Evolutionary conservation across 2,329 filamentous ascomycete genomes (phyloP).

Genomic region (Thielaviopsis euricoi): DNA sequence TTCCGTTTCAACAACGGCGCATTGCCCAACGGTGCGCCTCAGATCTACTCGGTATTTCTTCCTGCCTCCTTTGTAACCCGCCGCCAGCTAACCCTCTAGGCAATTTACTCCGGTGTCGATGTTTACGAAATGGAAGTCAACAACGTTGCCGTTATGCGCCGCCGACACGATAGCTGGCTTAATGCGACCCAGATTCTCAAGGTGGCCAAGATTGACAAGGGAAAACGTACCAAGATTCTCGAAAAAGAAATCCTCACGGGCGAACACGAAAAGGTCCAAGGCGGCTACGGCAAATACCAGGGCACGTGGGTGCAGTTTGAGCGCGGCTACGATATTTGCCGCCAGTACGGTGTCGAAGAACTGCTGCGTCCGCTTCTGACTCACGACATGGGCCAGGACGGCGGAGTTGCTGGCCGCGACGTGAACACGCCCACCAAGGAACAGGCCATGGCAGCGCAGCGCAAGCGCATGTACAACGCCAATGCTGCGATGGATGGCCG

Average conservation of each 20-base stretch:
- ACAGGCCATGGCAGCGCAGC: conserved; percentile 89
- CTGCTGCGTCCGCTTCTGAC: conserved; percentile 57
- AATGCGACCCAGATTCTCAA: conserved; percentile 98
- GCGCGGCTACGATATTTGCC: conserved; percentile 80
- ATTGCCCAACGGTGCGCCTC: conserved; percentile 26
- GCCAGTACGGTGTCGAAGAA: conserved; percentile 63
- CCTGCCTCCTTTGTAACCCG: conserved; percentile 19
- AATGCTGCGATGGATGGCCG: conserved; percentile 48
- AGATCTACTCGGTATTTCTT: conserved; percentile 43
- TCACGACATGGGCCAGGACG: conserved; percentile 66
- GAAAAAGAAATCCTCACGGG: conserved; percentile 96
- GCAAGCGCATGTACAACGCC: conserved; percentile 77
- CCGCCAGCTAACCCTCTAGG: conserved; percentile 24
- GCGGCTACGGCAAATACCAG: conserved; percentile 97
- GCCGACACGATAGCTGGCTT: conserved; percentile 85
- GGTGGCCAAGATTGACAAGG: conserved; percentile 92
- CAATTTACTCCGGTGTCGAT: conserved; percentile 85
- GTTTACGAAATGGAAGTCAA: conserved; percentile 99
- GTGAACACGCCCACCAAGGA: conserved; percentile 96
- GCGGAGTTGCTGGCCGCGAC: conserved; percentile 51
- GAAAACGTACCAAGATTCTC: conserved; percentile 90
- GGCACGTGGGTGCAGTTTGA: conserved; percentile 97
- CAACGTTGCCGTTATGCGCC: conserved; percentile 83
- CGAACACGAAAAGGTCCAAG: conserved; percentile 96
- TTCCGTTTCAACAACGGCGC: conserved; percentile 18